Evolutionary conservation across 768 basidiomycete genomes (phyloP), one percentile per base, ranked within the genome.

Genomic region (Lactarius evosmus): DNA sequence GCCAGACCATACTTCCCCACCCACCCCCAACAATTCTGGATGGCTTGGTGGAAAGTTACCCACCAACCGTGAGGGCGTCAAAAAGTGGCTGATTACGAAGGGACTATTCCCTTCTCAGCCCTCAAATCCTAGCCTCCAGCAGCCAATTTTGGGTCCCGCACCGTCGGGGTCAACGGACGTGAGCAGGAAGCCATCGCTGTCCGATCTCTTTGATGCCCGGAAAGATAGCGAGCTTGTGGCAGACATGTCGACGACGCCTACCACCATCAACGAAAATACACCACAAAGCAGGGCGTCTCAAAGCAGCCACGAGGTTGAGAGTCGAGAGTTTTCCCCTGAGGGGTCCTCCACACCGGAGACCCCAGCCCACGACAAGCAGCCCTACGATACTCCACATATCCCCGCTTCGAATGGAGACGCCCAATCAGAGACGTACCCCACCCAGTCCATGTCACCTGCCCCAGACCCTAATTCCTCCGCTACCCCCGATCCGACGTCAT

Each of bases 401-500:
- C 58, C 25, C 32, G 33, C 66, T 33, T 56, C 62, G 22, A 66
- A 64, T 59, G 62, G 62, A 41, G 62, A 69, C 53, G 65, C 53
- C 25, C 64, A 63, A 32, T 68, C 69, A 62, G 74, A 75, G 65
- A 71, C 78, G 66, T 74, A 82, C 64, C 73, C 78, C 63, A 69
- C 38, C 16, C 64, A 62, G 33, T 34, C 67, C 16, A 30, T 72
- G 50, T 73, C 74, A 14, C 75, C 75, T 46, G 73, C 73, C 52
- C 81, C 83, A 50, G 86, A 87, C 64, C 82, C 82, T 59, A 77
- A 81, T 33, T 82, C 82, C 19, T 83, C 88, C 12, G 78, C 85
- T 11, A 91, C 91, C 16, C 87, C 88, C 7, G 89, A 92, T 75
- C 89, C 89, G 34, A 85, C 88, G 58, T 91, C 90, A 17, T 88